phyloP scores from a whole-genome alignment of 345 rosid genomes.

The Ceriops tagal region DNA sequence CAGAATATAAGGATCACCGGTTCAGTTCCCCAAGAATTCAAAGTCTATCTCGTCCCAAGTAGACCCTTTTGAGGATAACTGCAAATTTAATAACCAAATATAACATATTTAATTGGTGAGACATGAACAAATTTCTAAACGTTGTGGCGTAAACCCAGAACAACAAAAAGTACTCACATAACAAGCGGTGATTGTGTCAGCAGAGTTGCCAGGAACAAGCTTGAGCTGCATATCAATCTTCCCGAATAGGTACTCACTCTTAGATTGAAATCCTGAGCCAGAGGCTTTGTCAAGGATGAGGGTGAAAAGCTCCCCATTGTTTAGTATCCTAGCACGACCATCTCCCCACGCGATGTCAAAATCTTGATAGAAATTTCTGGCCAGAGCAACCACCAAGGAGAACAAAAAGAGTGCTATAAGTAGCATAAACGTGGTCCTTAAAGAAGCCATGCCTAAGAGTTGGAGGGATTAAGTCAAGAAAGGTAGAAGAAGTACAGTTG shows the following conservation, averaged over 20 bases:
- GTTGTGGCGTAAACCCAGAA: neutral
- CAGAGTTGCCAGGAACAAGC: neutral
- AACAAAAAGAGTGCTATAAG: too few species aligned
- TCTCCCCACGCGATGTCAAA: slow-evolving; percentile 7
- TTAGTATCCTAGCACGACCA: neutral
- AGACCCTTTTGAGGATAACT: slow-evolving; percentile 9
- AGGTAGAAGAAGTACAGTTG: too few species aligned
- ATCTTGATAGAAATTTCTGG: neutral
- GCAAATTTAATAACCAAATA: neutral
- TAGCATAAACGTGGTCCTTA: too few species aligned
- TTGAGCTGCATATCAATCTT: slow-evolving; percentile 12
- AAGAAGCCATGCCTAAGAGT: too few species aligned
- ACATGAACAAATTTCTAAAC: neutral
- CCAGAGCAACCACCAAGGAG: neutral
- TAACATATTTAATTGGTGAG: neutral
- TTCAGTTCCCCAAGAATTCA: slow-evolving; percentile 6
- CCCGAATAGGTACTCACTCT: slow-evolving; percentile 4
- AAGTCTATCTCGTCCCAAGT: slow-evolving; percentile 10
- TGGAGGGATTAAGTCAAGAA: too few species aligned
- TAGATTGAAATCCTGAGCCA: slow-evolving; percentile 9
- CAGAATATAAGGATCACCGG: slow-evolving; percentile 7
- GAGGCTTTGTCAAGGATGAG: slow-evolving; percentile 1
- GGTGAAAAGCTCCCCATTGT: slow-evolving; percentile 6
- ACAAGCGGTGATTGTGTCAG: slow-evolving; percentile 3
- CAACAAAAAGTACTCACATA: neutral